Evolutionary conservation across 179 eudicot species (phyloP), one percentile per base, ranked within the genome.

Genomic region (Gypsophila paniculata): DNA sequence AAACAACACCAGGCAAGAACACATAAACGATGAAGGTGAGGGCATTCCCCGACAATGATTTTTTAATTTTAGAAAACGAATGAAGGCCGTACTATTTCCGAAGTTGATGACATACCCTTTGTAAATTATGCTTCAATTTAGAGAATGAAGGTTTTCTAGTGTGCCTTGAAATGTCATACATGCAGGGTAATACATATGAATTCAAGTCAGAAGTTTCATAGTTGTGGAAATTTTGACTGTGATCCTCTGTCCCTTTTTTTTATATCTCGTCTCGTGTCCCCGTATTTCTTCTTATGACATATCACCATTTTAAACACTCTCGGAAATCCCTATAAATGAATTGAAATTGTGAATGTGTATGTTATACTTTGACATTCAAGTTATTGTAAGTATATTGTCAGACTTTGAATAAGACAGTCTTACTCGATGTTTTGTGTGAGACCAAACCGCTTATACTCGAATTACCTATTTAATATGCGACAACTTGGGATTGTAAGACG

Each of bases 1-100:
- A 68, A 75, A 67, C 77, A 68, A 39, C 61, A 48, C 22, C 49
- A 55, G 68, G 18, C 76, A 59, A 52, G 76, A 59, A 66, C 42
- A 70, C 19, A 32, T 19, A 9, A 26, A 29, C 2, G 54, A 53
- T 6, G 62, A 64, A 75, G 71, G 71, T 18, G 76, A 72, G 15
- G 32, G 26, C 63, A 36, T 72, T 52, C 61, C 73, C 73, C 8
- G 67, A 66, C 44, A 49, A 38, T 25, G 36, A 53, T 14, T 67
- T 21, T 29, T 3, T 60, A 14, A 15, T 52, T 22, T 22, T 53
- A 18, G 25, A 32, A 34, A 25, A 60, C 36, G 53, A 21, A 15
- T 60, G 49, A 15, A 23, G 34, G 32, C 46, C 25, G 19, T 39
- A 18, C 6, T 25, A 10, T 34, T 26, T 22, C 42, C 21, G 2